These are phyloP conservation scores for Colletotrichum falcatum DNA, from an alignment of 2,329 filamentous ascomycete genomes.

Conservation along the genomic window DNA sequence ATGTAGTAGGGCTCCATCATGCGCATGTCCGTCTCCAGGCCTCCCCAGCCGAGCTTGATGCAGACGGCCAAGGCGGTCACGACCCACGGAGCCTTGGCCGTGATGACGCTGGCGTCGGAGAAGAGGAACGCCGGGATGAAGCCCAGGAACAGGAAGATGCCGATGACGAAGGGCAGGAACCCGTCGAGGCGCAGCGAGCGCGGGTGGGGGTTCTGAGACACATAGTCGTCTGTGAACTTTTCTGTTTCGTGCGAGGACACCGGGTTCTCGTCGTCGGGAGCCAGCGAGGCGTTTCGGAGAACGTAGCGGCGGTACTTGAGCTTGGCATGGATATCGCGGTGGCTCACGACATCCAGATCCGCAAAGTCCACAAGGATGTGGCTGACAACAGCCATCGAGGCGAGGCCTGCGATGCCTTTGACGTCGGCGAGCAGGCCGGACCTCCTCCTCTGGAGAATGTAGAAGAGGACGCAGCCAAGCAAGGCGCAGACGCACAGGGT, in stretches of 20 bases:
- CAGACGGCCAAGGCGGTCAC: conserved; percentile 74
- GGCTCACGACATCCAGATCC: conserved; percentile 75
- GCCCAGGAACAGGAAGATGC: conserved; percentile 66
- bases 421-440: conserved; percentile 77
- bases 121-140: conserved; percentile 75
- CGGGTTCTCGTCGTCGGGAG: conserved; percentile 68
- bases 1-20: conserved; percentile 83
- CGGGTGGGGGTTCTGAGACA: conserved; percentile 73
- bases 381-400: conserved; percentile 79
- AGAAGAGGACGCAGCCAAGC: conserved; percentile 68
- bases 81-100: conserved; percentile 73
- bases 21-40: conserved; percentile 75
- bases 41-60: conserved; percentile 76
- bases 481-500: conserved; percentile 69
- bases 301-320: conserved; percentile 76
- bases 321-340: conserved; percentile 74
- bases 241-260: conserved; percentile 56
- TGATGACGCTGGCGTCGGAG: conserved; percentile 63
- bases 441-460: conserved; percentile 70
- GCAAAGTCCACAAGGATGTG: conserved; percentile 82
- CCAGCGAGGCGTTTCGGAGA: conserved; percentile 77
- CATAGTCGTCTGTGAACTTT: conserved; percentile 61
- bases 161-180: conserved; percentile 70
- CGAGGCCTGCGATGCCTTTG: conserved; percentile 78
- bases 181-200: conserved; percentile 73